Conservation (phyloP, 83 land plant genomes). For the Picea abies region DNA sequence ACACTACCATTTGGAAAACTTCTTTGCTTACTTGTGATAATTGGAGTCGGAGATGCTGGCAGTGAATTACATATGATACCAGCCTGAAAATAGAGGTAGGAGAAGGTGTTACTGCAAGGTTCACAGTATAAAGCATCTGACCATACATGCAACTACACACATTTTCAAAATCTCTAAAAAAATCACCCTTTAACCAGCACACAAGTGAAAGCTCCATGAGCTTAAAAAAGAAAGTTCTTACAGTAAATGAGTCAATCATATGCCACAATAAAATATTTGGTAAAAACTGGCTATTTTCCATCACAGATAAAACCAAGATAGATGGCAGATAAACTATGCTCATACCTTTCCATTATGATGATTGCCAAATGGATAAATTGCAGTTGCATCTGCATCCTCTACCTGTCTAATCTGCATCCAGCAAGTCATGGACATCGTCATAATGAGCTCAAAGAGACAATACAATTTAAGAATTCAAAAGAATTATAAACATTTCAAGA, state of each 20-base stretch:
- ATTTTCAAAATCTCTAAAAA: neutral
- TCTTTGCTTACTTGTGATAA: constrained; percentile 20
- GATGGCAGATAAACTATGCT: neutral
- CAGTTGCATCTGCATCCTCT: constrained; percentile 5
- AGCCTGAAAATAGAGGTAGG: constrained; percentile 16
- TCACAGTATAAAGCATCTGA: neutral
- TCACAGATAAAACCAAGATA: constrained; percentile 4
- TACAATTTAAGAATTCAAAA: neutral
- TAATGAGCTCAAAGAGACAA: constrained; percentile 8
- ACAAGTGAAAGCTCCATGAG: neutral
- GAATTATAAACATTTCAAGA: neutral
- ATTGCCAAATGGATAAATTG: neutral
- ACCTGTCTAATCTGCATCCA: constrained; percentile 11
- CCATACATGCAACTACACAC: neutral
- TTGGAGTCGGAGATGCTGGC: constrained; percentile 6
- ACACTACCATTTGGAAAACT: constrained; percentile 26
- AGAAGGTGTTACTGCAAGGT: neutral
- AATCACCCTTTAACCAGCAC: neutral
- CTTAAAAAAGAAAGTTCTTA: neutral
- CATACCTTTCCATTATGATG: constrained; percentile 12
- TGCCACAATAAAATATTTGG: neutral
- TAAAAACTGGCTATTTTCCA: neutral
- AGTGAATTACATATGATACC: neutral
- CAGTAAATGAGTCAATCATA: neutral
- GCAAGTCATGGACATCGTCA: neutral